Evolutionary conservation across 805 yeast species (phyloP), one percentile per base, ranked within the genome.

Genomic region (Teunomyces tritomae): DNA sequence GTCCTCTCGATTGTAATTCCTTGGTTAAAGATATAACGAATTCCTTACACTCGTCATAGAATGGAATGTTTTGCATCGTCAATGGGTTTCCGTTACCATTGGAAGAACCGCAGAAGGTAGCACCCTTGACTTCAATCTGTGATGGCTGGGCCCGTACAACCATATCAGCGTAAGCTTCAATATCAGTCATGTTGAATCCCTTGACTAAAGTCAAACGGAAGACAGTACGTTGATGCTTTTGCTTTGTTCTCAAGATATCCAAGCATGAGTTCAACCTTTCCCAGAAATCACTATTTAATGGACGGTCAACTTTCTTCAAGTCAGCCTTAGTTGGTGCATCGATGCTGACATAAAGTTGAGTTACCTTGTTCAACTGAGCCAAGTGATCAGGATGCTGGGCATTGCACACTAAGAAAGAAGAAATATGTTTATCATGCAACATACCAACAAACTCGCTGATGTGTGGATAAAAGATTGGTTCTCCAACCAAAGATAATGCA

Each of bases 31-130:
- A 74, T 42, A 73, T 74, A 4, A 89, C 97, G 64, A 90, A 90
- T 6, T 65, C 70, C 56, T 82, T 83, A 61, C 96, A 92, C 64
- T 90, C 97, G 53, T 89, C 96, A 62, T 90, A 90, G 61, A 87
- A 90, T 39, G 97, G 97, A 48, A 91, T 94, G 61, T 90, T 90
- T 63, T 90, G 92, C 97, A 90, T 90, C 2, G 97, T 89, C 55
- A 90, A 73, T 42, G 96, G 91, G 60, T 90, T 89, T 29, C 94
- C 91, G 63, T 88, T 87, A 40, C 85, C 89, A 47, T 70, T 71
- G 9, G 96, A 86, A 0, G 95, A 85, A 0, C 97, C 97, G 73
- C 97, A 89, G 70, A 88, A 90, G 0, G 97, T 90, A 9, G 96
- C 97, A 47, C 97, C 97, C 67, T 90, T 90, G 50, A 90, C 85